Evolutionary conservation across 352 stramenopile species (phyloP).

Genomic region (Pelagophyceae sp.): DNA sequence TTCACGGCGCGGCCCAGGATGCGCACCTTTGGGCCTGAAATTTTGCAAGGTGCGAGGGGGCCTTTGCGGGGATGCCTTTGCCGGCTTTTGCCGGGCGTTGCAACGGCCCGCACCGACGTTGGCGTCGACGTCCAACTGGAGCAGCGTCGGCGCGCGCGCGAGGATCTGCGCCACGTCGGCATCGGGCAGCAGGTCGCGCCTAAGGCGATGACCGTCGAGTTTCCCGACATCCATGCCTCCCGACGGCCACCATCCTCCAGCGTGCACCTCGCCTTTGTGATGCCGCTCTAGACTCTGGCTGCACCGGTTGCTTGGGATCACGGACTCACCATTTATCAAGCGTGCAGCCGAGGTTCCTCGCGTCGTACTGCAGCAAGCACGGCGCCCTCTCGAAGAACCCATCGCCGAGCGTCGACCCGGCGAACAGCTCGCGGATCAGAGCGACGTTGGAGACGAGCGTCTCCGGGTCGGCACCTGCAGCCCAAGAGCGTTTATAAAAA

Average conservation of each 20-base stretch:
- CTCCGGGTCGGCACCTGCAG: neutral
- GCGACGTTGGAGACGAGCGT: neutral
- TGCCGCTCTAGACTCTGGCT: no score
- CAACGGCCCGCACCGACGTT: neutral
- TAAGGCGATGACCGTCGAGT: no score
- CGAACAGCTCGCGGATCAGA: neutral
- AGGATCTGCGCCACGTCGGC: neutral
- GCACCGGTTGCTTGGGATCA: no score
- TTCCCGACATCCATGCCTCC: no score
- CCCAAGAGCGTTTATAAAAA: no score
- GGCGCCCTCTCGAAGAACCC: neutral
- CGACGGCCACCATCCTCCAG: no score
- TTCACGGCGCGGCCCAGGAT: neutral
- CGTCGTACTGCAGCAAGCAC: neutral
- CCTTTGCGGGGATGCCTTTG: neutral
- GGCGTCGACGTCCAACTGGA: neutral
- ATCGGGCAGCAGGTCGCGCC: neutral
- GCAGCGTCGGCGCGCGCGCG: neutral
- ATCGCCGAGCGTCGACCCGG: neutral
- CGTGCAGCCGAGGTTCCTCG: no score
- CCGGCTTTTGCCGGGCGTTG: no score
- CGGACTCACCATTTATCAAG: no score
- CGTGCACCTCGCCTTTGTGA: no score
- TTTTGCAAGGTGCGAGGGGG: no score
- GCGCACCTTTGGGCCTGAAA: neutral